Percentiles rank a stretch among this genome's conserved stretches.
phyloP scores from a whole-genome alignment of 2,329 filamentous ascomycete species.

The Ophiostoma angusticollis region DNA sequence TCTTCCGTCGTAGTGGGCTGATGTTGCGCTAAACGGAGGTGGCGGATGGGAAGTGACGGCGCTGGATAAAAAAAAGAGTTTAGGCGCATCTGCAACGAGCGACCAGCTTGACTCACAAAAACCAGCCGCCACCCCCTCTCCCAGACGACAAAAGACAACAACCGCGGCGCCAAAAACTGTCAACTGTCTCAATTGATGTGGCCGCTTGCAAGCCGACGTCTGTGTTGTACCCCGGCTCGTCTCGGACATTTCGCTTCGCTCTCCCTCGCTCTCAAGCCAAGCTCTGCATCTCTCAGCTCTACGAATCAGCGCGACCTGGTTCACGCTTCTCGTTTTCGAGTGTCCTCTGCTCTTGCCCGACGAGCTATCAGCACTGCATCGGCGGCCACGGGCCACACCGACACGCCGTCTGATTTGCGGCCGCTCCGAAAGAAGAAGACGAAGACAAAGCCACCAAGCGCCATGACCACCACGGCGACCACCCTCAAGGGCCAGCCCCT shows the following conservation, averaged over 20 bases:
- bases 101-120: background rate
- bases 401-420: background rate
- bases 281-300: background rate
- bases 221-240: slow-evolving; percentile 8
- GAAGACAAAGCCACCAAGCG: background rate
- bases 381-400: background rate
- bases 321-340: no score
- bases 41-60: no score
- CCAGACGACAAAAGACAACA: background rate
- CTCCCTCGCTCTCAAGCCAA: background rate
- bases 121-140: background rate
- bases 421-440: background rate
- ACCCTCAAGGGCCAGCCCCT: slow-evolving; percentile 85
- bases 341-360: background rate
- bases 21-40: no score
- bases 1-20: slow-evolving; percentile 7
- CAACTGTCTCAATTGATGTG: slow-evolving; percentile 10
- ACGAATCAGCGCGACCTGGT: background rate
- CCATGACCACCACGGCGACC: slow-evolving; percentile 31
- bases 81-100: no score
- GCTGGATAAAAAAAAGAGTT: no score
- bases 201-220: slow-evolving; percentile 2
- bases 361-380: slow-evolving; percentile 2
- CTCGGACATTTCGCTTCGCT: slow-evolving; percentile 2
- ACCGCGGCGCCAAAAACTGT: background rate